phyloP scores from a whole-genome alignment of 345 rosid genomes.

The Aquilaria malaccensis region DNA sequence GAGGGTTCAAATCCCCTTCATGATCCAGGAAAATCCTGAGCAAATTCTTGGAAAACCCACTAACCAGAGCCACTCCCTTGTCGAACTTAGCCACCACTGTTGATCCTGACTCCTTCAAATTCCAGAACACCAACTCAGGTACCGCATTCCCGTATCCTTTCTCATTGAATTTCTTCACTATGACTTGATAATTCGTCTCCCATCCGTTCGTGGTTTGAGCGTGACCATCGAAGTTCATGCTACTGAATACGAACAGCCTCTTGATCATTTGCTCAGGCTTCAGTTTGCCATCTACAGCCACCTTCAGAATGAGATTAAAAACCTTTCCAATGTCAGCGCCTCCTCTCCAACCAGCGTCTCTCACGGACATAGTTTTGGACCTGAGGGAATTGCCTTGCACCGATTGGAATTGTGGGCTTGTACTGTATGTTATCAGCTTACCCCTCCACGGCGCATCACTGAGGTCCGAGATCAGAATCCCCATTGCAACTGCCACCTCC shows the following conservation, averaged over 20 bases:
- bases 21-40: conserved; percentile 40
- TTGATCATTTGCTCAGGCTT: conserved; percentile 49
- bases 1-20: conserved; percentile 30
- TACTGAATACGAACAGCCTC: conserved; percentile 56
- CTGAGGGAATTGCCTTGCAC: conserved; percentile 27
- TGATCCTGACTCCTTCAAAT: conserved; percentile 39
- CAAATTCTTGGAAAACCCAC: conserved; percentile 65
- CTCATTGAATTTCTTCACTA: conserved; percentile 31
- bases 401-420: conserved; percentile 27
- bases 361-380: conserved; percentile 33
- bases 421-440: conserved; percentile 49
- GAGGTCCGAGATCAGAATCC: conserved; percentile 41
- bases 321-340: conserved; percentile 45
- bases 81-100: conserved; percentile 35
- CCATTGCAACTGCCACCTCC: conserved; percentile 54
- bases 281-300: conserved; percentile 34
- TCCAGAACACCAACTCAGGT: conserved; percentile 66
- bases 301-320: conserved; percentile 39
- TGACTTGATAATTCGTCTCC: conserved; percentile 47
- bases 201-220: conserved; percentile 22
- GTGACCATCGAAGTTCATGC: conserved; percentile 49
- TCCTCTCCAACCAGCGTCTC: conserved; percentile 18
- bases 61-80: conserved; percentile 49
- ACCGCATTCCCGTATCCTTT: conserved; percentile 41
- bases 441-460: conserved; percentile 60